Percentiles rank a stretch among this genome's conserved stretches.
Conservation (phyloP, 2,329 filamentous ascomycete species). For the Scedosporium minutisporum region DNA sequence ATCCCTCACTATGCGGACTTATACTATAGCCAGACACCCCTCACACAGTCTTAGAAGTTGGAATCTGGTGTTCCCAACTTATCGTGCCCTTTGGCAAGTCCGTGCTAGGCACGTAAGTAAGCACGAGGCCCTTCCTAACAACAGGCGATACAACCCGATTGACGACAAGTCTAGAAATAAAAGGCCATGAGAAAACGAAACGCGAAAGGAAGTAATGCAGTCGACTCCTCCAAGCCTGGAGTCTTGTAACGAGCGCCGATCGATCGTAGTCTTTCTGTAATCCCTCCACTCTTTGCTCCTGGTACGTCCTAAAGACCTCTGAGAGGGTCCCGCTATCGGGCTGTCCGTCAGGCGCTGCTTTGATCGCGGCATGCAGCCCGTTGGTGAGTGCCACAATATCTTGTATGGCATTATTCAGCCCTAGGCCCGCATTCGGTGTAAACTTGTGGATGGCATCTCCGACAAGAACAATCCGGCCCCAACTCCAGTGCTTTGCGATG, state of each 20-base stretch:
- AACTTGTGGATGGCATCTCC: background rate
- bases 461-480: background rate
- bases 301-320: background rate
- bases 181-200: too few species aligned
- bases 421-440: background rate
- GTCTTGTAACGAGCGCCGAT: background rate
- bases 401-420: background rate
- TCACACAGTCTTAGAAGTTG: too few species aligned
- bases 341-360: background rate
- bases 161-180: too few species aligned
- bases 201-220: background rate
- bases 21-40: too few species aligned
- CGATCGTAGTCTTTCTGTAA: background rate
- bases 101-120: too few species aligned
- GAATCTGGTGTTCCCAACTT: too few species aligned
- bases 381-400: background rate
- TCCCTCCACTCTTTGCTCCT: background rate
- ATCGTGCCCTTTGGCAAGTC: too few species aligned
- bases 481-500: background rate
- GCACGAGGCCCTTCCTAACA: too few species aligned
- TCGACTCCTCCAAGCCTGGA: background rate
- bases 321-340: background rate
- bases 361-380: background rate
- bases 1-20: too few species aligned
- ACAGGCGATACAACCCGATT: too few species aligned